Evolutionary conservation across 2,329 filamentous ascomycete species (phyloP).

Genomic region (Trichophyton mentagrophytes): DNA sequence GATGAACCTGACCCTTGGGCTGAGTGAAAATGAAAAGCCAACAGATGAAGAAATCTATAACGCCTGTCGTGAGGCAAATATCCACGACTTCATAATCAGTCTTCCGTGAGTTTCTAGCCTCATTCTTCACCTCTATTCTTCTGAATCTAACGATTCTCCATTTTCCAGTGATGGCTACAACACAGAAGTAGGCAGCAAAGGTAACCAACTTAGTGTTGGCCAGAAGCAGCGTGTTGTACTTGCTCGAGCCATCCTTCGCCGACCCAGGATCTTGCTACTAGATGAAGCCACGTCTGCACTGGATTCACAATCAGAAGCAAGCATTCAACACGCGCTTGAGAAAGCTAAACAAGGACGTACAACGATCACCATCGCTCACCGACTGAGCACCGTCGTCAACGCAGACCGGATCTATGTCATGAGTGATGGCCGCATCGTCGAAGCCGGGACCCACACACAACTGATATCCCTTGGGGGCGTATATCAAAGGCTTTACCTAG

Average conservation of each 20-base stretch:
- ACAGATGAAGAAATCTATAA: conserved; percentile 54
- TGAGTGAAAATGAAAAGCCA: conserved; percentile 41
- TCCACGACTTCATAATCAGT: conserved; percentile 44
- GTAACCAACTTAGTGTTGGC: conserved; percentile 42
- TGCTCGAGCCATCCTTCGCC: conserved; percentile 39
- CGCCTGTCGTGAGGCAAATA: conserved; percentile 47
- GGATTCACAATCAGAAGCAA: conserved; percentile 50
- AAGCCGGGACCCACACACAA: conserved; percentile 52
- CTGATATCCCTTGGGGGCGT: conserved; percentile 50
- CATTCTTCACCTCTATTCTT: background rate
- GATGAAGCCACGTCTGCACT: conserved; percentile 47
- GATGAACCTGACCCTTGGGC: conserved; percentile 53
- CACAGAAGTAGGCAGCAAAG: conserved; percentile 42
- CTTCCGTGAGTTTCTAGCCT: conserved; percentile 23
- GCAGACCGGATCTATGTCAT: conserved; percentile 70
- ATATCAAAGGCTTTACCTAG: conserved; percentile 39
- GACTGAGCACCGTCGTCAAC: conserved; percentile 60
- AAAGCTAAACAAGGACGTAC: conserved; percentile 39
- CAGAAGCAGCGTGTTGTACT: conserved; percentile 43
- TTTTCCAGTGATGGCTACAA: conserved; percentile 26
- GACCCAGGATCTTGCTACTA: conserved; percentile 38
- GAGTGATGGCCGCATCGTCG: conserved; percentile 51
- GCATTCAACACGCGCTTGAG: conserved; percentile 56
- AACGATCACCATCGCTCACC: conserved; percentile 61
- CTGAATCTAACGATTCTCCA: background rate